Evolutionary conservation across 345 rosid genomes (phyloP), one percentile per base, ranked within the genome.

Genomic region (Eucalyptus marginata): DNA sequence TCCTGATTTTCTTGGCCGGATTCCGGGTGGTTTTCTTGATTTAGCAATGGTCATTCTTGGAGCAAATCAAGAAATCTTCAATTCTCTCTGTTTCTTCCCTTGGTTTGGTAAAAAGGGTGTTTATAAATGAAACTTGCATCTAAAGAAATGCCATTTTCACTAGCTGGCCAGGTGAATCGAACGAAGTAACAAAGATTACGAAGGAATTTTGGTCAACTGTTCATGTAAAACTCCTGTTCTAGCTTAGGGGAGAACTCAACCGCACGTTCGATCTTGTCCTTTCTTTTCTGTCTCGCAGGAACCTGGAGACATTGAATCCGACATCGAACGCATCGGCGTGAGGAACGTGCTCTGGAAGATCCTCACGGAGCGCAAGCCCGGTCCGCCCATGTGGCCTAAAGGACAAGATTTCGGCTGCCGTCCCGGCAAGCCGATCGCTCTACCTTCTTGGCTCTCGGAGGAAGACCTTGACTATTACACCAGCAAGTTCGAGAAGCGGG

Each of bases 381-480:
- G 96, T 13, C 95, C 98, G 5, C 59, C 92, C 13, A 62, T 90
- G 90, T 54, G 95, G 90, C 93, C 94, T 17, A 92, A 94, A 90
- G 94, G 93, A 86, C 91, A 93, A 47, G 80, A 92, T 49, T 90
- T 93, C 47, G 4, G 62, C 66, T 7, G 44, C 90, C 92, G 10
- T 59, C 86, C 49, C 56, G 71, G 52, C 89, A 89, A 80, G 89
- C 87, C 27, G 9, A 46, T 68, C 89, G 59, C 40, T 49, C 36
- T 96, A 54, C 98, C 99, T 9, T 59, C 94, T 86, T 96, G 99
- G 99, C 91, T 96, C 10, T 52, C 96, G 4, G 93, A 95, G 91
- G 94, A 92, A 76, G 98, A 95, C 90, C 90, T 97, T 49, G 86
- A 86, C n/a, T 96, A 91, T 91, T 93, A 90, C 20, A 92, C 86